Conservation (phyloP, 2,329 filamentous ascomycete genomes). For the Gnomoniopsis sp. region DNA sequence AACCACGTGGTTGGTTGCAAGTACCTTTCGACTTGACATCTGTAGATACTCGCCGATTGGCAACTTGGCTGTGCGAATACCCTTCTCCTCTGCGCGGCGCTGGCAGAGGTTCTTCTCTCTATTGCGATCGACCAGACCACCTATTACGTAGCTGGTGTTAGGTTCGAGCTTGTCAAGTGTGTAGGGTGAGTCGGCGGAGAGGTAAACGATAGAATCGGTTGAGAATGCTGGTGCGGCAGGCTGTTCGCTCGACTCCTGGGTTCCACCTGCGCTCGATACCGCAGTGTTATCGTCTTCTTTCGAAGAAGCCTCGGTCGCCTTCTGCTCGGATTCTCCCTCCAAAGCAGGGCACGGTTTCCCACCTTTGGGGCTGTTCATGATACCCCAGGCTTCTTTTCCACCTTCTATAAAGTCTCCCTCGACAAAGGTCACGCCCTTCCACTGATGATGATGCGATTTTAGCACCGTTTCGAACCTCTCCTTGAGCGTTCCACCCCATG, state of each 20-base stretch:
- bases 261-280: slow-evolving; percentile 25
- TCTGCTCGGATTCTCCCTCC: slow-evolving; percentile 41
- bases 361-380: slow-evolving; percentile 58
- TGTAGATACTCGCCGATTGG: slow-evolving; percentile 95
- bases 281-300: slow-evolving; percentile 24
- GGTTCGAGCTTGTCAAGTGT: slow-evolving; percentile 80
- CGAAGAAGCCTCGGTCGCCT: not conserved
- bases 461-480: slow-evolving; percentile 78
- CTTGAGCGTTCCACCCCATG: slow-evolving; percentile 72
- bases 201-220: slow-evolving; percentile 66
- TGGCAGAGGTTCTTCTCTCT: slow-evolving; percentile 94
- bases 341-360: slow-evolving; percentile 44
- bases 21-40: slow-evolving; percentile 80
- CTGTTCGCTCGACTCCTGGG: slow-evolving; percentile 22
- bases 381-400: slow-evolving; percentile 59
- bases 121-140: slow-evolving; percentile 93
- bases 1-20: slow-evolving; percentile 93
- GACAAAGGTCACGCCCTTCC: slow-evolving; percentile 74
- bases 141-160: slow-evolving; percentile 88
- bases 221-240: slow-evolving; percentile 28
- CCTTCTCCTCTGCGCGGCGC: slow-evolving; percentile 68
- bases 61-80: slow-evolving; percentile 82
- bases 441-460: slow-evolving; percentile 66
- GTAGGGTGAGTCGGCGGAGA: slow-evolving; percentile 87
- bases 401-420: slow-evolving; percentile 72